Evolutionary conservation across 2,329 filamentous ascomycete genomes (phyloP).

Genomic region (Exophiala mesophila): DNA sequence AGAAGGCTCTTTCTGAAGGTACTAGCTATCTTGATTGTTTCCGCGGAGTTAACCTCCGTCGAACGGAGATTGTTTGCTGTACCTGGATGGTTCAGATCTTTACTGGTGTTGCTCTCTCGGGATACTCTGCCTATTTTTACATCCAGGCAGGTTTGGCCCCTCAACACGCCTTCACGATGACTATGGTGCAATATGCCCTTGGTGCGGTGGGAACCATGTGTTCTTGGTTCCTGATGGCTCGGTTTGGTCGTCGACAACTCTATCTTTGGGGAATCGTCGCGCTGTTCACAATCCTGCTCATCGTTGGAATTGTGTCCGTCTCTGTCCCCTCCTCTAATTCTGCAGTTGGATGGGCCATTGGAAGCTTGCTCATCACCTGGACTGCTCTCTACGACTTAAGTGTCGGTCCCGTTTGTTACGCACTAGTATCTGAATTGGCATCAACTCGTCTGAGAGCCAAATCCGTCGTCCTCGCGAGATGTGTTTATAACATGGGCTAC

Average conservation of each 20-base stretch:
- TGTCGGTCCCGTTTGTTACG: constrained; percentile 86
- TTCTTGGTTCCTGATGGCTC: constrained; percentile 43
- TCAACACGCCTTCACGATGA: constrained; percentile 32
- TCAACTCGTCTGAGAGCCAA: constrained; percentile 82
- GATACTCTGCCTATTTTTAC: constrained; percentile 33
- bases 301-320: constrained; percentile 74
- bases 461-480: constrained; percentile 79
- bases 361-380: constrained; percentile 80
- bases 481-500: constrained; percentile 64
- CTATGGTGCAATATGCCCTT: constrained; percentile 61
- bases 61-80: constrained; percentile 39
- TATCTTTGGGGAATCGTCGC: constrained; percentile 62
- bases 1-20: constrained; percentile 23
- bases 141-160: constrained; percentile 33
- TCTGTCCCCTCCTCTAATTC: constrained; percentile 46
- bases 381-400: constrained; percentile 79
- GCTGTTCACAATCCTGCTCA: constrained; percentile 69
- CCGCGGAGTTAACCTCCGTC: constrained; percentile 31
- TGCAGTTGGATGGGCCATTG: constrained; percentile 67
- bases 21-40: constrained; percentile 31
- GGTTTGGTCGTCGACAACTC: constrained; percentile 37
- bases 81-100: constrained; percentile 34
- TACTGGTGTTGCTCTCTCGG: constrained; percentile 30
- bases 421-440: constrained; percentile 77
- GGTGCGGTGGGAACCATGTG: constrained; percentile 47